A percentile compares a stretch with the other conserved stretches of the same genome.
Conservation (phyloP, 2,329 filamentous ascomycete species). For the Coniella vitis region DNA sequence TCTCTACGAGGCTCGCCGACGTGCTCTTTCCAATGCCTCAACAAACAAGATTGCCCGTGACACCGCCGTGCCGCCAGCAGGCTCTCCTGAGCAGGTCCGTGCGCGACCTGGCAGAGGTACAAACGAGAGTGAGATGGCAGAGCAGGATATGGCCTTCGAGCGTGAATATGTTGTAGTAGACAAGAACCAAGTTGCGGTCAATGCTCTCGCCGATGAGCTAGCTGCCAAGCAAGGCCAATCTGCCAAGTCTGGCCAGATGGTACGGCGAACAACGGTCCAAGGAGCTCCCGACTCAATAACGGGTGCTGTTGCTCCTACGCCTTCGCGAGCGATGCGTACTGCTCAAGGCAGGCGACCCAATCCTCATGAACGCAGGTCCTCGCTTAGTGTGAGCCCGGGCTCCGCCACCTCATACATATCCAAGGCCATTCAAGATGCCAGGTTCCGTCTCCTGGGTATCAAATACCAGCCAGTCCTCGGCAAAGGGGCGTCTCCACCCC, state of each 20-base stretch:
- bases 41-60: slow-evolving; percentile 28
- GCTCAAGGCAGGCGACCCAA: slow-evolving; percentile 59
- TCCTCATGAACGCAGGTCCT: slow-evolving; percentile 64
- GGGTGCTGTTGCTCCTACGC: slow-evolving; percentile 59
- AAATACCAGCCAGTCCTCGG: slow-evolving; percentile 58
- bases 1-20: slow-evolving; percentile 30
- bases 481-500: slow-evolving; percentile 65
- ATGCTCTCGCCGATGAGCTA: slow-evolving; percentile 92
- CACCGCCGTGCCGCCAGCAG: slow-evolving; percentile 23
- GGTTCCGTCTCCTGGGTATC: slow-evolving; percentile 64
- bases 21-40: slow-evolving; percentile 35
- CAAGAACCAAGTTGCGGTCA: slow-evolving; percentile 91
- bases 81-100: slow-evolving; percentile 2
- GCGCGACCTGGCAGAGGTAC: slow-evolving; percentile 1
- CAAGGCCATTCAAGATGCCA: slow-evolving; percentile 92
- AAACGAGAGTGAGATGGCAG: slow-evolving; percentile 61
- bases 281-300: slow-evolving; percentile 61
- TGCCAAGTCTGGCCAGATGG: slow-evolving; percentile 55
- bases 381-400: slow-evolving; percentile 61
- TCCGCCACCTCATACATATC: slow-evolving; percentile 88
- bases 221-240: slow-evolving; percentile 59
- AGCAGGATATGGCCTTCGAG: slow-evolving; percentile 83
- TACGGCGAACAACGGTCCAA: slow-evolving; percentile 73
- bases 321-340: slow-evolving; percentile 69
- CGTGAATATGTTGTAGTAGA: slow-evolving; percentile 95